These are phyloP conservation scores for Aspergillus carbonarius DNA, from an alignment of 2,329 filamentous ascomycete genomes.

Conservation along the genomic window DNA sequence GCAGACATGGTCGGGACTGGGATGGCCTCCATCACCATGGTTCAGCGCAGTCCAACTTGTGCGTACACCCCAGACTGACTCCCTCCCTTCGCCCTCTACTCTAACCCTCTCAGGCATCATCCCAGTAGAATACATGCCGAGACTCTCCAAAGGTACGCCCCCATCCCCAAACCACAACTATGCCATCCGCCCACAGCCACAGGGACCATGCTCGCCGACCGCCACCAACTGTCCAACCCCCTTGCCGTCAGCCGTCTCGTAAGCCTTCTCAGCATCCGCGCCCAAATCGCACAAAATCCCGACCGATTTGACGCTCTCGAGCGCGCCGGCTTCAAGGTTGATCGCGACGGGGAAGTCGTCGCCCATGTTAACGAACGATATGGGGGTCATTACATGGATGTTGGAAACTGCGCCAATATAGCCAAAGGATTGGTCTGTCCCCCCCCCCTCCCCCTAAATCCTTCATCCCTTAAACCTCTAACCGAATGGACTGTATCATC, in stretches of 20 bases:
- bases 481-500: fast-evolving
- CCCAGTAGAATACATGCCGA: background rate
- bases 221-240: background rate
- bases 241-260: background rate
- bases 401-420: conserved; percentile 46
- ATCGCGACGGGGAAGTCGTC: conserved; percentile 39
- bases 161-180: background rate
- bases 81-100: background rate
- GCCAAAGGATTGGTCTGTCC: background rate
- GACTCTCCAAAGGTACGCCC: background rate
- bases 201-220: conserved; percentile 31
- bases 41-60: conserved; percentile 45
- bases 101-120: background rate
- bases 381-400: conserved; percentile 52
- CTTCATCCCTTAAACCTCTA: background rate
- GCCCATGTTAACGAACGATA: conserved; percentile 43
- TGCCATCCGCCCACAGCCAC: conserved; percentile 22
- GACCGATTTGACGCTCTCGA: conserved; percentile 44
- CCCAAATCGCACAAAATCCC: conserved; percentile 32
- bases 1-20: conserved; percentile 48
- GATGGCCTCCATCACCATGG: conserved; percentile 46
- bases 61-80: background rate
- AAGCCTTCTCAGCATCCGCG: conserved; percentile 16
- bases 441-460: background rate
- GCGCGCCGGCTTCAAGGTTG: conserved; percentile 43